Evolutionary conservation across 2,329 filamentous ascomycete genomes (phyloP).

Genomic region (Cercospora citrullina): DNA sequence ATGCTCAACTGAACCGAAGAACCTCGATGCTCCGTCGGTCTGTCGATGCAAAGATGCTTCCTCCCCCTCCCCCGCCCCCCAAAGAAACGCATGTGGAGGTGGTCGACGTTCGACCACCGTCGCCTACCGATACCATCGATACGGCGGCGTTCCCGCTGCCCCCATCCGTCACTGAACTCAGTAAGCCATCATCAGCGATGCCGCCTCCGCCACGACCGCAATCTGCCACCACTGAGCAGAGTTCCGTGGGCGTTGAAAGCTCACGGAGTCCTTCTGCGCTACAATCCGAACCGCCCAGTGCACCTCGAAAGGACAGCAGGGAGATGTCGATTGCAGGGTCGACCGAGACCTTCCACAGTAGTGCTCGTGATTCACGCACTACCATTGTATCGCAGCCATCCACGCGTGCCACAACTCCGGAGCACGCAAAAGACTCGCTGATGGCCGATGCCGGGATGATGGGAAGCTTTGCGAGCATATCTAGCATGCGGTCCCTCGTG

Average conservation of each 20-base stretch:
- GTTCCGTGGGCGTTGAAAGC: constrained; percentile 14
- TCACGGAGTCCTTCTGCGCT: constrained; percentile 20
- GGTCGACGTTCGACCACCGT: neutral
- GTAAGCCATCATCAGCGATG: constrained; percentile 19
- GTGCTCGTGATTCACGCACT: constrained; percentile 71
- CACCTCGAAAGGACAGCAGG: constrained; percentile 62
- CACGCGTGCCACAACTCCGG: constrained; percentile 84
- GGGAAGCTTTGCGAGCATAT: constrained; percentile 65
- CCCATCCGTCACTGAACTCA: neutral
- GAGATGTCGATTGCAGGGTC: constrained; percentile 76
- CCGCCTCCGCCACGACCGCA: constrained; percentile 15
- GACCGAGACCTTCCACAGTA: constrained; percentile 73
- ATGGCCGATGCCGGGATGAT: constrained; percentile 55
- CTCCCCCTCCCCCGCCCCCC: constrained; percentile 12
- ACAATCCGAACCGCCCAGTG: constrained; percentile 18
- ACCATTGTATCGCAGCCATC: constrained; percentile 80
- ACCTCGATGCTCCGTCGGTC: constrained; percentile 24
- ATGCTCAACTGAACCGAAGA: neutral
- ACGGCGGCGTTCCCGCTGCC: constrained; percentile 13
- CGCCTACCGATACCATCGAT: constrained; percentile 17
- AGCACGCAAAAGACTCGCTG: constrained; percentile 54
- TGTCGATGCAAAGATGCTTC: constrained; percentile 15
- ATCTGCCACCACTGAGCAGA: constrained; percentile 21
- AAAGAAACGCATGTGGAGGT: neutral
- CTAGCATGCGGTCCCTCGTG: constrained; percentile 63